Percentiles rank a stretch among this genome's conserved stretches.
These are phyloP conservation scores for Solanum sparsipilum DNA, from an alignment of 257 asterid genomes.

Conservation along the genomic window DNA sequence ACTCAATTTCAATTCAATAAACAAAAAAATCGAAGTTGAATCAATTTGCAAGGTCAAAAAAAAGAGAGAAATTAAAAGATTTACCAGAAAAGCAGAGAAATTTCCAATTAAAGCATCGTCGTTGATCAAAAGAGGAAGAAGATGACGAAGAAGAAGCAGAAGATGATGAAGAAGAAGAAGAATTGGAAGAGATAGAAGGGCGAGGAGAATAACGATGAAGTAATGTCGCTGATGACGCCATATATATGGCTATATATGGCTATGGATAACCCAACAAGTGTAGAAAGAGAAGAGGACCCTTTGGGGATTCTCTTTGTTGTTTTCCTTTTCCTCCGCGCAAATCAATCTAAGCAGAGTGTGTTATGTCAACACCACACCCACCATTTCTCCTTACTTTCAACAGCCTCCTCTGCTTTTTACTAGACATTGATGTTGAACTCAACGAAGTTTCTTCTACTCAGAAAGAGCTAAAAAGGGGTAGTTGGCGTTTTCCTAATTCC, in stretches of 20 bases:
- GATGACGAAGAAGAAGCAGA: constrained; percentile 15
- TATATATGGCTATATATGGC: neutral
- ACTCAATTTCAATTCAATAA: neutral
- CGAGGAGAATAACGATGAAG: constrained; percentile 19
- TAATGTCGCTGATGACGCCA: constrained; percentile 38
- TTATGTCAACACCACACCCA: neutral
- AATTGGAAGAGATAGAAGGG: constrained; percentile 16
- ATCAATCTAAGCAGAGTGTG: neutral
- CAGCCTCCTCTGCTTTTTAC: neutral
- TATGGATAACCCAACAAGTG: neutral
- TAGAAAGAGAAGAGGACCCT: neutral
- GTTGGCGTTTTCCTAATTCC: neutral
- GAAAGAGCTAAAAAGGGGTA: neutral
- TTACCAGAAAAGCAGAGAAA: constrained; percentile 41
- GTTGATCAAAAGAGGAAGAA: constrained; percentile 19
- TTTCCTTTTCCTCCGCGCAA: neutral
- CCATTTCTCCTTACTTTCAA: neutral
- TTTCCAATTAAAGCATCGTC: constrained; percentile 11
- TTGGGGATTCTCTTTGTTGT: neutral
- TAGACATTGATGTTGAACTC: neutral
- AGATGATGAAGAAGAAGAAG: constrained; percentile 28
- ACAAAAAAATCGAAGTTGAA: neutral
- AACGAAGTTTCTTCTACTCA: neutral
- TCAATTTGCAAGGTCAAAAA: neutral
- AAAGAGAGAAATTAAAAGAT: neutral